Base-by-base conservation (phyloP, 1,139 yeast species). In the Candida tropicalis region DNA sequence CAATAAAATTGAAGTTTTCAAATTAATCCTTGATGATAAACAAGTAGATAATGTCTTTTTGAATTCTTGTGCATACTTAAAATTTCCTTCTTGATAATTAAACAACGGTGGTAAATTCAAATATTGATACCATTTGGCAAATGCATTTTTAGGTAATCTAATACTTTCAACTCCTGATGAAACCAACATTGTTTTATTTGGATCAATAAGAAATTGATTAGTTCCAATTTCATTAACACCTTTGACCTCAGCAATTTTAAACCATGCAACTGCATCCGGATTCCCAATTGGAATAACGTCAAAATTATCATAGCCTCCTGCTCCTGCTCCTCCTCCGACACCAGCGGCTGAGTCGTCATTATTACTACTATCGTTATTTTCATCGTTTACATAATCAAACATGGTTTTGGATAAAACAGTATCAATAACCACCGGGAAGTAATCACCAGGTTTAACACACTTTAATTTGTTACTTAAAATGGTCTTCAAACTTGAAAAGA, bases 241-340 rank as follows among this genome's bases (percentile, higher is more conserved):
- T 16, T 66, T 60, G 17, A 70, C 67, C 8, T 78, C 70, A 3
- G 64, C 63, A 20, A 82, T 75, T 52, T 79, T 80, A 62, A 90
- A 91, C 97, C 97, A 93, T 0, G 93, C 96, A 11, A 91, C 79
- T 0, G 81, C 74, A 57, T 90, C 90, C 0, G 88, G 83, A 33
- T 72, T 76, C 0, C 89, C 88, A 2, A 68, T 65, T 0, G 89
- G 90, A 2, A 74, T 65, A 1, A 76, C 64, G 9, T 66, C 65
- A 4, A 73, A 68, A 29, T 60, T 58, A 6, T 57, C 59, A 2
- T 24, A 31, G 4, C 29, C 29, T n/a, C 16, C 12, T 10, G 34
- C 12, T 15, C 35, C 35, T 28, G 32, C 16, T 28, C 12, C 20
- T 8, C 38, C n/a, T n/a, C n/a, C n/a, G n/a, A n/a, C n/a, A n/a